phyloP scores from a whole-genome alignment of 148 eudicot genomes.

The Limonium bicolor region DNA sequence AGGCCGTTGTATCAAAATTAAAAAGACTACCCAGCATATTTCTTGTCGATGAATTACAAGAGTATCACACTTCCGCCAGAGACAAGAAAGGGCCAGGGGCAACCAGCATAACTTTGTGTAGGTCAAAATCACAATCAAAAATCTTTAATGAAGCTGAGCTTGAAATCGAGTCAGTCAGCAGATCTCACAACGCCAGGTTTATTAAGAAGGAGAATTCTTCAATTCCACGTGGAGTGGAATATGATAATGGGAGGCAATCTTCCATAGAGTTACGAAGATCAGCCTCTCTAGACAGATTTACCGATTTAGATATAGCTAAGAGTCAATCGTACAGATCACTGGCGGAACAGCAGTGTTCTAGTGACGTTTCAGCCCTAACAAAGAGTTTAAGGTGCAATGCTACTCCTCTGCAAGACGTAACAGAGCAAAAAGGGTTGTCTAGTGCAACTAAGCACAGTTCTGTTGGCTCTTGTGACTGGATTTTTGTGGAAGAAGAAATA shows the following conservation, averaged over 20 bases:
- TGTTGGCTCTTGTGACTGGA: slow-evolving; percentile 38
- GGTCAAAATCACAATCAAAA: too few species aligned
- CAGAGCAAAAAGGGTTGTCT: slow-evolving; percentile 9
- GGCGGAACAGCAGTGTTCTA: slow-evolving; percentile 3
- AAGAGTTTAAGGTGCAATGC: slow-evolving; percentile 13
- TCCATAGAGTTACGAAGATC: slow-evolving; percentile 10
- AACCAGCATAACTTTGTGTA: too few species aligned
- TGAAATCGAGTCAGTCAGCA: slow-evolving; percentile 1
- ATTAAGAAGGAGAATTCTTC: slow-evolving; percentile 3
- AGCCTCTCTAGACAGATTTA: slow-evolving; percentile 7
- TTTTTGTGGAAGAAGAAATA: slow-evolving; percentile 37
- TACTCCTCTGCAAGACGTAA: slow-evolving; percentile 8
- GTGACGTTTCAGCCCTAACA: slow-evolving; percentile 6
- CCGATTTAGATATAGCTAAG: slow-evolving; percentile 13
- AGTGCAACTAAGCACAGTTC: slow-evolving; percentile 8
- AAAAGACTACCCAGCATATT: too few species aligned
- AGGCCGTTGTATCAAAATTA: too few species aligned
- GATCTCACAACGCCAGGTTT: slow-evolving; percentile 4
- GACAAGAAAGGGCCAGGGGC: too few species aligned
- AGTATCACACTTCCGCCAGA: too few species aligned
- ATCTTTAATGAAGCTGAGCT: too few species aligned
- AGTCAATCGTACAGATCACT: slow-evolving; percentile 2
- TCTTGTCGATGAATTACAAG: too few species aligned
- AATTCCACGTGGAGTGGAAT: slow-evolving; percentile 1
- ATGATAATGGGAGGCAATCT: slow-evolving; percentile 6